These are phyloP conservation scores for Osmanthus fragrans DNA, from an alignment of 257 asterid species.

Conservation along the genomic window DNA sequence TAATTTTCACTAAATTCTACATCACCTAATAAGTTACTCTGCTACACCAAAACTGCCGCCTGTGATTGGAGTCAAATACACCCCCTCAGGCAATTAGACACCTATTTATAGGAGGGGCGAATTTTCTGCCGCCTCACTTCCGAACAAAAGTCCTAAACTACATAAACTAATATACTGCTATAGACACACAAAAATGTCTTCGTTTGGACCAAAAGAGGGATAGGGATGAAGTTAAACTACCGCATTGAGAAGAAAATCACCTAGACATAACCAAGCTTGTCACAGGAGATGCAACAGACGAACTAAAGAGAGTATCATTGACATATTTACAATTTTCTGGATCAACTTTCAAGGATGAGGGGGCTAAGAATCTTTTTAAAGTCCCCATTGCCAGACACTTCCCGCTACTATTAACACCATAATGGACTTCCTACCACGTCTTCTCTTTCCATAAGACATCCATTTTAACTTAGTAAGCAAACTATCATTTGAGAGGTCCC, in stretches of 20 bases:
- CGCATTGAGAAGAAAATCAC: conserved; percentile 28
- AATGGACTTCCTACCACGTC: conserved; percentile 42
- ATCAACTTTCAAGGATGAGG: conserved; percentile 48
- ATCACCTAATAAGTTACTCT: conserved; percentile 20
- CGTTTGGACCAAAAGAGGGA: neutral
- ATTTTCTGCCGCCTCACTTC: conserved; percentile 2
- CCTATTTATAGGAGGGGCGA: conserved; percentile 28
- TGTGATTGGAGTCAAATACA: neutral
- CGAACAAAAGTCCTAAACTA: conserved; percentile 16
- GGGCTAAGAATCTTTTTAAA: conserved; percentile 29
- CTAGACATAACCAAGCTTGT: conserved; percentile 70
- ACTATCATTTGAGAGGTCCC: conserved; percentile 58
- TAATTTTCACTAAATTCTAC: conserved; percentile 4
- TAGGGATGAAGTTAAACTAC: neutral
- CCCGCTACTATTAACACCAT: conserved; percentile 10
- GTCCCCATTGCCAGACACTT: conserved; percentile 28
- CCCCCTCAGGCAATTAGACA: conserved; percentile 9
- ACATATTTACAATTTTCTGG: conserved; percentile 61
- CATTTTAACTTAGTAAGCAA: conserved; percentile 53
- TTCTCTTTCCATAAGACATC: conserved; percentile 67
- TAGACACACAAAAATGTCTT: neutral
- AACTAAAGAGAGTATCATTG: conserved; percentile 42
- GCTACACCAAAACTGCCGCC: conserved; percentile 35
- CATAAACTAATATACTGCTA: conserved; percentile 11
- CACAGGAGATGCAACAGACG: conserved; percentile 46